These are phyloP conservation scores for Colletotrichum sp. DNA, from an alignment of 2,329 filamentous ascomycete genomes.

Conservation along the genomic window DNA sequence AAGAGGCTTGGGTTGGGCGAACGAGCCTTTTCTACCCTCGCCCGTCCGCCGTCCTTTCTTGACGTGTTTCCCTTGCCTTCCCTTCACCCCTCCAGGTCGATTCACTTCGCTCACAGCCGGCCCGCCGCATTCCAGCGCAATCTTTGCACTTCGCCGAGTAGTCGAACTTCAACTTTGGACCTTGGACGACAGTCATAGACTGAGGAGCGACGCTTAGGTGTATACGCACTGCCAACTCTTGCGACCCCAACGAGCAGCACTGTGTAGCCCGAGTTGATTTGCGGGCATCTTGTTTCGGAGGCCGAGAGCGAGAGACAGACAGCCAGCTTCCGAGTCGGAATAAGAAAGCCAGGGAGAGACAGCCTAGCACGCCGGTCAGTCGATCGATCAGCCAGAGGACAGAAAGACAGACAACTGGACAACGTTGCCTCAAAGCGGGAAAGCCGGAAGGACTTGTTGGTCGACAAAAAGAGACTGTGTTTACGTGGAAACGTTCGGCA, in stretches of 20 bases:
- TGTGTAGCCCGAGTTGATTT: conserved; percentile 18
- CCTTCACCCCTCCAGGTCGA: conserved; percentile 14
- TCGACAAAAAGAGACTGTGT: neutral
- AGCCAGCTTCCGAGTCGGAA: conserved; percentile 9
- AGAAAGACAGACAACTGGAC: neutral
- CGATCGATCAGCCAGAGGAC: neutral
- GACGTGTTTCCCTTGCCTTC: neutral
- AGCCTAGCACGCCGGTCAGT: neutral
- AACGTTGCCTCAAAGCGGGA: neutral
- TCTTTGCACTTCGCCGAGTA: conserved; percentile 11
- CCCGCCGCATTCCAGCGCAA: conserved; percentile 15
- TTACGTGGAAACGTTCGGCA: neutral
- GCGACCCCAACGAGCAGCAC: neutral
- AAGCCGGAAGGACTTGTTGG: neutral
- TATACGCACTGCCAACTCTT: neutral
- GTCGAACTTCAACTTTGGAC: conserved; percentile 5
- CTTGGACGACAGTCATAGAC: conserved; percentile 18
- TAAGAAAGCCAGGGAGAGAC: conserved; percentile 19
- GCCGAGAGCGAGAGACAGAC: conserved; percentile 4
- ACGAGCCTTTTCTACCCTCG: conserved; percentile 22
- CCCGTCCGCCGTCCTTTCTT: conserved; percentile 4
- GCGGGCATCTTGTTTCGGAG: conserved; percentile 15
- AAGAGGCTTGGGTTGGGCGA: conserved; percentile 12
- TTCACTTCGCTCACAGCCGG: neutral
- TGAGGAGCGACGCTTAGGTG: neutral